A percentile compares a stretch with the other conserved stretches of the same genome.
Evolutionary conservation across 1,139 yeast genomes (phyloP).

Genomic region (Torulaspora globosa): DNA sequence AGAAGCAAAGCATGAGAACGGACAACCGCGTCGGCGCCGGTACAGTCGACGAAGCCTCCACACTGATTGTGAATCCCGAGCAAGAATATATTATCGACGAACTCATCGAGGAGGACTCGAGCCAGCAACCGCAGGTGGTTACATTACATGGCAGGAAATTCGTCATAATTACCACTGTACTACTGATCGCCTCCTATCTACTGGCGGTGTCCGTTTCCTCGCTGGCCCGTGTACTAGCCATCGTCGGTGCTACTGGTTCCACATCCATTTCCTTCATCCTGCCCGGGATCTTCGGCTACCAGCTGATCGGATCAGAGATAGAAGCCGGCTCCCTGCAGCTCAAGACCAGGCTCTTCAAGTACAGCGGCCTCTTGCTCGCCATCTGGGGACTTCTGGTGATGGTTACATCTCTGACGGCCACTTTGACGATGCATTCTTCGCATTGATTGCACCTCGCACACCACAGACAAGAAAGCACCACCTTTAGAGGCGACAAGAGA

Average conservation of each 20-base stretch:
- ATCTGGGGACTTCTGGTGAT: conserved; percentile 77
- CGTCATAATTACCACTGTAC: conserved; percentile 58
- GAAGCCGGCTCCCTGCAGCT: conserved; percentile 37
- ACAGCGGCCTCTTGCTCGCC: conserved; percentile 56
- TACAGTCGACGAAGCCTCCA: conserved; percentile 7
- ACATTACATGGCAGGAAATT: conserved; percentile 45
- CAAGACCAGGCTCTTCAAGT: conserved; percentile 47
- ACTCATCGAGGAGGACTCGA: conserved; percentile 36
- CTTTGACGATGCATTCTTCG: conserved; percentile 58
- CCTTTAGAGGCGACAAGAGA: neutral
- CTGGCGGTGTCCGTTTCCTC: conserved; percentile 78
- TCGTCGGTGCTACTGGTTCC: conserved; percentile 94
- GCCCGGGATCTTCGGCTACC: conserved; percentile 86
- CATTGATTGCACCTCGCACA: conserved; percentile 24
- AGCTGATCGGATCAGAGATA: conserved; percentile 52
- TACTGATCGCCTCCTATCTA: conserved; percentile 59
- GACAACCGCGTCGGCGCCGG: conserved; percentile 2
- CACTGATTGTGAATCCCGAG: conserved; percentile 3
- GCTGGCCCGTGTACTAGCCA: conserved; percentile 78
- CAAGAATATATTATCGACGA: conserved; percentile 28
- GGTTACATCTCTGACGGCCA: conserved; percentile 73
- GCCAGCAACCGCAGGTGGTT: conserved; percentile 25
- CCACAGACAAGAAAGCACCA: neutral
- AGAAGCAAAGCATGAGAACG: conserved; percentile 1
- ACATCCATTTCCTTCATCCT: conserved; percentile 88